Evolutionary conservation across 177 flowering plant genomes (phyloP), one percentile per base, ranked within the genome.

Genomic region (Vitis hybrid): DNA sequence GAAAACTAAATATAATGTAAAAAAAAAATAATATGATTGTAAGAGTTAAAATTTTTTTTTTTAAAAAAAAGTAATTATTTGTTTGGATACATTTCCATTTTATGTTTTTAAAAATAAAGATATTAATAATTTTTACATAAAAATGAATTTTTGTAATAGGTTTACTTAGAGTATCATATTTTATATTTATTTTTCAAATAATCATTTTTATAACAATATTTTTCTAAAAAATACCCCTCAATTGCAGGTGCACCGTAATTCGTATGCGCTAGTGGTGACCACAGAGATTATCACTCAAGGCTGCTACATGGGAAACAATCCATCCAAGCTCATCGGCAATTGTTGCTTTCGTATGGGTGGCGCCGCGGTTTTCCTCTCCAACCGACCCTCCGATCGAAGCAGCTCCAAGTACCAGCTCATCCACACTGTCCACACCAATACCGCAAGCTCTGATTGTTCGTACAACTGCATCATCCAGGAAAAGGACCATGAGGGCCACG

Each of bases 241-340:
- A 4, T 19, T 23, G 6, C 62, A 78, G 78, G 81, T 75, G 48
- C 74, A 79, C 58, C 62, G 4, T 0, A 58, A 75, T 51, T 52
- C 76, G 1, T 59, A 21, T 52, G 78, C 76, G 1, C 62, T 75
- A 45, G 81, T 79, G n/a, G 65, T 75, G 15, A 79, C 74, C 58
- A 79, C 82, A 19, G 82, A 79, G 73, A 76, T 62, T 70, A 62
- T 79, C 30, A 75, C 82, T 8, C 60, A 76, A 7, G 73, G 70
- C 32, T 57, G 50, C 55, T 79, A 79, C 67, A 12, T 13, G 13
- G 79, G 79, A 11, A 67, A 76, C 57, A 64, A 79, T 6, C 68
- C 69, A 1, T 75, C 82, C 23, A 79, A 70, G 82, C 21, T 76
- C 17, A 51, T 73, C 3, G 19, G 60, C 57, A 79, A 79, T 23